phyloP scores from a whole-genome alignment of 257 asterid species.

The Solanum pennellii region DNA sequence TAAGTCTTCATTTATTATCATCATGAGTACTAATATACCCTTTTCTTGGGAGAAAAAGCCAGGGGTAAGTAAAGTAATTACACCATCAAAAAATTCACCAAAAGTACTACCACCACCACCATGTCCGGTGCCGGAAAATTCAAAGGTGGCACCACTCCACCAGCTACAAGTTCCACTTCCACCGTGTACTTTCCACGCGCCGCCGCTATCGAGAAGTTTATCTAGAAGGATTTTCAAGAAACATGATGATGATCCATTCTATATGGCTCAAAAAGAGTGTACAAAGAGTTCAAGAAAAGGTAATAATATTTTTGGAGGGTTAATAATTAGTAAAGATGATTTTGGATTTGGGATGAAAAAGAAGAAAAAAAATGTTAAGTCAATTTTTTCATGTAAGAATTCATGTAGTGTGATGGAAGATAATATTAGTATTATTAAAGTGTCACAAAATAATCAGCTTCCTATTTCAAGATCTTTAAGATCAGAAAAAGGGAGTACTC shows the following conservation, averaged over 20 bases:
- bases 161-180: slow-evolving; percentile 29
- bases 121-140: slow-evolving; percentile 15
- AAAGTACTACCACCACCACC: slow-evolving; percentile 47
- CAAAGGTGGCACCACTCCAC: slow-evolving; percentile 13
- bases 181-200: slow-evolving; percentile 34
- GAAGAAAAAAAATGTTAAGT: slow-evolving; percentile 30
- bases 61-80: slow-evolving; percentile 32
- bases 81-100: neutral
- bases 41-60: slow-evolving; percentile 73
- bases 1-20: neutral
- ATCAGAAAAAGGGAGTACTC: neutral
- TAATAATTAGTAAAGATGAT: neutral
- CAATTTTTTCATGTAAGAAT: slow-evolving; percentile 44
- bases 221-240: slow-evolving; percentile 27
- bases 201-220: neutral
- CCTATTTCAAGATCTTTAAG: slow-evolving; percentile 36
- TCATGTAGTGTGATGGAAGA: slow-evolving; percentile 28
- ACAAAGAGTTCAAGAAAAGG: slow-evolving; percentile 43
- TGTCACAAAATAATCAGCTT: slow-evolving; percentile 12
- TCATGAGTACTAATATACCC: slow-evolving; percentile 17
- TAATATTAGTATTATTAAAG: slow-evolving; percentile 19
- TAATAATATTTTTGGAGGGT: neutral
- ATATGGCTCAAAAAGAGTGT: slow-evolving; percentile 56
- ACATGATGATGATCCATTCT: slow-evolving; percentile 45
- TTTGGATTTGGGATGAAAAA: slow-evolving; percentile 27